These are phyloP conservation scores for Aquilaria agallochum DNA, from an alignment of 441 rosid genomes.

Conservation along the genomic window DNA sequence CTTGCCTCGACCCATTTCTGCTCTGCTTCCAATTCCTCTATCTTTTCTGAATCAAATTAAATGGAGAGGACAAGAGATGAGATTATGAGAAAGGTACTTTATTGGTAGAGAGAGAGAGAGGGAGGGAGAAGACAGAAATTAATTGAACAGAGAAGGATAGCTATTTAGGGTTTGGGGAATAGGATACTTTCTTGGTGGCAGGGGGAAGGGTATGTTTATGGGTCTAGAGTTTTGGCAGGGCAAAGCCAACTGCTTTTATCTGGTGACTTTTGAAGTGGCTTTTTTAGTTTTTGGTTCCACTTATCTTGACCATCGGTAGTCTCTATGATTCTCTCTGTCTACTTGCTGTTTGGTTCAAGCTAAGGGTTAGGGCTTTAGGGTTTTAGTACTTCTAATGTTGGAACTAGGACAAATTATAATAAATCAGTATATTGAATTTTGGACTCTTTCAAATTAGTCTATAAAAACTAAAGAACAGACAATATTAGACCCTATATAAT, in stretches of 20 bases:
- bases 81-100: conserved; percentile 15
- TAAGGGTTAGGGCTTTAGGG: conserved; percentile 4
- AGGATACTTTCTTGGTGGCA: conserved; percentile 47
- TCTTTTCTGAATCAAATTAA: conserved; percentile 17
- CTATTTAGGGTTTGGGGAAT: conserved; percentile 53
- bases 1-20: conserved; percentile 86
- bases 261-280: conserved; percentile 18
- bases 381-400: neutral
- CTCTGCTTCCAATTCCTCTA: conserved; percentile 7
- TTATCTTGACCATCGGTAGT: conserved; percentile 32
- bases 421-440: too few relatives aligned
- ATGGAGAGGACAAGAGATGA: conserved; percentile 16
- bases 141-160: conserved; percentile 1
- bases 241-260: conserved; percentile 37
- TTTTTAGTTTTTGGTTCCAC: conserved; percentile 24
- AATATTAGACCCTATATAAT: too few relatives aligned
- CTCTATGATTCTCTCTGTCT: conserved; percentile 8
- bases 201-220: conserved; percentile 49
- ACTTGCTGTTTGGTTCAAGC: too few relatives aligned
- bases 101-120: conserved; percentile 19
- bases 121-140: conserved; percentile 14
- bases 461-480: too few relatives aligned
- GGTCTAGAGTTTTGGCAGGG: conserved; percentile 26
- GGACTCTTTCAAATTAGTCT: too few relatives aligned
- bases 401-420: conserved; percentile 9